A percentile compares a stretch with the other conserved stretches of the same genome.
phyloP scores from a whole-genome alignment of 345 rosid species.

The Linum usitatissimum region DNA sequence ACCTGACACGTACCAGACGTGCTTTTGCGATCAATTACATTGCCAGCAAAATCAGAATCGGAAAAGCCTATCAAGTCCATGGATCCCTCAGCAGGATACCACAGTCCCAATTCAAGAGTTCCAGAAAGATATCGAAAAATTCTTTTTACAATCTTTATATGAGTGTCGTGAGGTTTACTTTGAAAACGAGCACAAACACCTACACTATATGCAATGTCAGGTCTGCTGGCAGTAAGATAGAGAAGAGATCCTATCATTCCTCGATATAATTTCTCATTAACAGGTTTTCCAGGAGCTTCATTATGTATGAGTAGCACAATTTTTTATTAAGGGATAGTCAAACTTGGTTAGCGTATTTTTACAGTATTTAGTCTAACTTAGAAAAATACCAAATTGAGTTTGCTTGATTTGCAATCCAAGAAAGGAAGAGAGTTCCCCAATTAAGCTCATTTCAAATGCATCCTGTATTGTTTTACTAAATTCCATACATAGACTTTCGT shows the following conservation, averaged over 20 bases:
- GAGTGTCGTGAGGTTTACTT: neutral
- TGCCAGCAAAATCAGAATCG: too few species aligned
- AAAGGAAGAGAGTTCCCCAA: neutral
- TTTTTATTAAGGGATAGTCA: neutral
- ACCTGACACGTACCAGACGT: too few species aligned
- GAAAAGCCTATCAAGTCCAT: too few species aligned
- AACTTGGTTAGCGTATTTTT: neutral
- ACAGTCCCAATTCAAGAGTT: neutral
- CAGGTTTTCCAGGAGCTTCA: neutral
- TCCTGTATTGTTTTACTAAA: neutral
- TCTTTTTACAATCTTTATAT: neutral
- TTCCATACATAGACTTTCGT: neutral
- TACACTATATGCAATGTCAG: neutral
- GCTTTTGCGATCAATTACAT: too few species aligned
- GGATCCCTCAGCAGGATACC: too few species aligned
- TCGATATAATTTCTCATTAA: neutral
- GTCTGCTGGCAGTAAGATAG: neutral
- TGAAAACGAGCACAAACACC: neutral
- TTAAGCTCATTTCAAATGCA: neutral
- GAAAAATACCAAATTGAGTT: neutral
- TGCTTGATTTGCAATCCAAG: neutral
- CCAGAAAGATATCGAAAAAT: neutral
- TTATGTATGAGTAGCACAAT: neutral
- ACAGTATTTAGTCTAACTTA: neutral
- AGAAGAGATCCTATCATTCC: neutral